Evolutionary conservation across 208 protist species (phyloP), one percentile per base, ranked within the genome.

Genomic region (Sergeia podlipaevii): DNA sequence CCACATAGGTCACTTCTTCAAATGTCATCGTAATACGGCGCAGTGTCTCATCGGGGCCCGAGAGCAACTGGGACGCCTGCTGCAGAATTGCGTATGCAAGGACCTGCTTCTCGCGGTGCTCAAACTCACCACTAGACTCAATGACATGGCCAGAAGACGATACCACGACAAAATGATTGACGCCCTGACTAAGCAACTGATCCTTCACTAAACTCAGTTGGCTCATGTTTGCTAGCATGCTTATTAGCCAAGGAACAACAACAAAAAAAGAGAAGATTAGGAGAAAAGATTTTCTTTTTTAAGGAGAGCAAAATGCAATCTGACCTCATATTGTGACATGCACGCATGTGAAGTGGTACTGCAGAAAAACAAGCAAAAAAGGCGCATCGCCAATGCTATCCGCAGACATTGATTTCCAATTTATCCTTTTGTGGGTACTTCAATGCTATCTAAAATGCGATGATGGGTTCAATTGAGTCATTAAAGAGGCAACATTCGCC

Each of bases 131-230:
- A 52, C 80, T 85, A 36, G 63, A 78, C 29, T 91, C 82, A 17
- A 91, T 54, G 1, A 93, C 80, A 11, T 79, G 60, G 1, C 89
- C 84, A 4, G 69, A 48, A 4, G 71, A 67, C 10, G 81, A 74
- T 17, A 93, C 66, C 21, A 95, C 80, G 2, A 89, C 76, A 50
- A 91, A 95, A 56, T 93, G 74, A 27, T 90, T 93, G 24, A 76
- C 68, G n/a, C 81, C 80, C 39, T 89, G 76, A 38, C 79, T 86
- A 6, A 90, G 74, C 37, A 95, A 74, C 33, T 87, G 82, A 43
- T 95, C 89, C 57, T 91, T 92, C 32, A 95, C 68, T 49, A 77
- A 76, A 37, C 51, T 65, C 6, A 83, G 27, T 54, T 87, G 74
- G n/a, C 65, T 77, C 78, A 89, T 91, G 33, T 10, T 38, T 10